phyloP scores from a whole-genome alignment of 768 basidiomycete genomes.

The Sistotremastrum suecicum region DNA sequence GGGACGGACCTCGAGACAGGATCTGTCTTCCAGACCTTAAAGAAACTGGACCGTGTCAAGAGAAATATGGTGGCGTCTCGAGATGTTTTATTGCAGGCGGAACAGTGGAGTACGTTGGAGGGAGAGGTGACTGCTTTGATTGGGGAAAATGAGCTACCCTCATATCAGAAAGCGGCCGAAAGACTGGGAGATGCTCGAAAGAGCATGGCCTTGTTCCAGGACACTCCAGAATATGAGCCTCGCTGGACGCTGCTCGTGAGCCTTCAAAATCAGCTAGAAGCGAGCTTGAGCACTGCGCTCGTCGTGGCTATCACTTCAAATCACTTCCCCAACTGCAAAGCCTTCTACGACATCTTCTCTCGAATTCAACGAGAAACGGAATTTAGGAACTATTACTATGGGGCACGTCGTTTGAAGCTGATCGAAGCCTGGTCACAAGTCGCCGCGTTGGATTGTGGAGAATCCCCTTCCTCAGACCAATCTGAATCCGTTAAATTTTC shows the following conservation, averaged over 20 bases:
- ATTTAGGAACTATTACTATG: slow-evolving; percentile 90
- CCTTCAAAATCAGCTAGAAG: slow-evolving; percentile 92
- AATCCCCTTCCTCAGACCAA: slow-evolving; percentile 18
- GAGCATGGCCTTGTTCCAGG: slow-evolving; percentile 86
- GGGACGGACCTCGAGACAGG: slow-evolving; percentile 45
- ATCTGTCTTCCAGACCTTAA: slow-evolving; percentile 60
- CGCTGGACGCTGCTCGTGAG: slow-evolving; percentile 78
- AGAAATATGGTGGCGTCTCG: slow-evolving; percentile 76
- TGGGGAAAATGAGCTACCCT: slow-evolving; percentile 33
- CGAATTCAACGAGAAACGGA: slow-evolving; percentile 87
- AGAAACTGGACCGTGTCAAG: slow-evolving; percentile 72
- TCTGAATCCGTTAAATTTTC: slow-evolving; percentile 27
- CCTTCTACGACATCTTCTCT: slow-evolving; percentile 76
- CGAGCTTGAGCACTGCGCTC: slow-evolving; percentile 78
- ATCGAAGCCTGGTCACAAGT: slow-evolving; percentile 58
- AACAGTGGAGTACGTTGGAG: slow-evolving; percentile 93
- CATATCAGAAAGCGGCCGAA: slow-evolving; percentile 83
- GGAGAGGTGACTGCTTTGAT: slow-evolving; percentile 83
- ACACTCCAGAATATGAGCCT: slow-evolving; percentile 81
- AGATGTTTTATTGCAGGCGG: slow-evolving; percentile 85
- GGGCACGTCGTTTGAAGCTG: slow-evolving; percentile 53
- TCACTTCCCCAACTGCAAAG: slow-evolving; percentile 60
- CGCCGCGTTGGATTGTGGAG: slow-evolving; percentile 36
- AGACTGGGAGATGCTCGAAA: slow-evolving; percentile 79
- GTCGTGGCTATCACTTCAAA: slow-evolving; percentile 73